Evolutionary conservation across 257 asterid species (phyloP).

Genomic region (Plantago elongata): DNA sequence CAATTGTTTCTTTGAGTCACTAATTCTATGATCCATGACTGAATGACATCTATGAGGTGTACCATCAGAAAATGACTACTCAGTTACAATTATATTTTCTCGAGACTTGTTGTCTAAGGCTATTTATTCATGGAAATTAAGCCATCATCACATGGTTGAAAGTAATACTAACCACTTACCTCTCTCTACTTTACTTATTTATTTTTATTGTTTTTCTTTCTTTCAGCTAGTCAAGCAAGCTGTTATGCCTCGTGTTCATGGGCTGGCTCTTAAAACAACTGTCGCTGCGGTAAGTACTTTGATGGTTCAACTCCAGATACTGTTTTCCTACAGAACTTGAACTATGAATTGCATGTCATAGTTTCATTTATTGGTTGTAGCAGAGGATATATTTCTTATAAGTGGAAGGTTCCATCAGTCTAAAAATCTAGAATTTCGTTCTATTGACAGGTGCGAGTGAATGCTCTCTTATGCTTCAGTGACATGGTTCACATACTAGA

Average conservation of each 20-base stretch:
- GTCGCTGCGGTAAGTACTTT: slow-evolving; percentile 88
- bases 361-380: not conserved
- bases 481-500: slow-evolving; percentile 92
- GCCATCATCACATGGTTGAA: not conserved
- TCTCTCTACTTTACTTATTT: slow-evolving; percentile 5
- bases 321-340: not conserved
- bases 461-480: slow-evolving; percentile 78
- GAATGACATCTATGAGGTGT: slow-evolving; percentile 1
- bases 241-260: slow-evolving; percentile 91
- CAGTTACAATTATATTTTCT: slow-evolving; percentile 12
- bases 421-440: slow-evolving; percentile 16
- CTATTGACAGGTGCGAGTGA: slow-evolving; percentile 86
- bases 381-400: not conserved
- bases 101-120: not conserved
- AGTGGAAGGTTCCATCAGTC: slow-evolving; percentile 14
- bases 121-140: slow-evolving; percentile 3
- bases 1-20: not conserved
- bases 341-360: slow-evolving; percentile 9
- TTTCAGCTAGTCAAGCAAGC: slow-evolving; percentile 83
- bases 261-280: slow-evolving; percentile 93
- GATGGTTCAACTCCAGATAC: slow-evolving; percentile 5
- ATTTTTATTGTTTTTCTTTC: slow-evolving; percentile 12
- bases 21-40: not conserved
- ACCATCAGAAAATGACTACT: not conserved
- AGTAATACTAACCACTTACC: not conserved